Evolutionary conservation across 345 rosid genomes (phyloP).

Genomic region (Syzygium oleosum): DNA sequence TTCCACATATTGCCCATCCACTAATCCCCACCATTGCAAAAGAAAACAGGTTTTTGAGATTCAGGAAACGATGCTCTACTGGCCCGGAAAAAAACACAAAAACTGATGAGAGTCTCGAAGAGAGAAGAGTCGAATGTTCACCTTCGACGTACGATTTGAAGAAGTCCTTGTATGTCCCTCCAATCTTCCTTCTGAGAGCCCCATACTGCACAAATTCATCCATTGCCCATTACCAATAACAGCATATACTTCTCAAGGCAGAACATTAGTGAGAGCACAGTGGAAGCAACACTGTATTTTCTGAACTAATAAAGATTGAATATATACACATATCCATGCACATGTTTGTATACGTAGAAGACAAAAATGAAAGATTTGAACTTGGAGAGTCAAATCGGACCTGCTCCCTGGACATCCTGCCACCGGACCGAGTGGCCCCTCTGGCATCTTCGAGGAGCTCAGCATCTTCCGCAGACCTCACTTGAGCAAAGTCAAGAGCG

Average conservation of each 20-base stretch:
- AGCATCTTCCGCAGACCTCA: conserved; percentile 71
- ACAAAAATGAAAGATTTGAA: neutral
- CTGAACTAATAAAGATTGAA: neutral
- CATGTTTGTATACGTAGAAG: neutral
- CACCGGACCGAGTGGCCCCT: conserved; percentile 60
- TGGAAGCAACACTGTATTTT: neutral
- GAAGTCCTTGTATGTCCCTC: conserved; percentile 91
- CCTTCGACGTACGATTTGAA: conserved; percentile 90
- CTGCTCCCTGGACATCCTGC: conserved; percentile 64
- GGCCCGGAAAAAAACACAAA: neutral
- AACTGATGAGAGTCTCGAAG: neutral
- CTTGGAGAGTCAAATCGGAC: conserved; percentile 7
- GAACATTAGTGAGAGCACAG: neutral
- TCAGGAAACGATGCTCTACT: neutral
- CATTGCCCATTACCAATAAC: neutral
- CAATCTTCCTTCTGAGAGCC: conserved; percentile 86
- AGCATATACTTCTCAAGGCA: neutral
- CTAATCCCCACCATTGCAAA: conserved; percentile 12
- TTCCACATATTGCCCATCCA: conserved; percentile 65
- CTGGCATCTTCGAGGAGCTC: conserved; percentile 72
- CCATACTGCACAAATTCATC: conserved; percentile 54
- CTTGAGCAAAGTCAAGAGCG: conserved; percentile 80
- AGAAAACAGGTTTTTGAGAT: neutral
- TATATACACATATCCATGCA: neutral
- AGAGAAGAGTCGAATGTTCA: neutral